Percentiles rank a stretch among this genome's conserved stretches.
Evolutionary conservation across 2,329 filamentous ascomycete genomes (phyloP).

Genomic region (Botryosphaeria dothidea): DNA sequence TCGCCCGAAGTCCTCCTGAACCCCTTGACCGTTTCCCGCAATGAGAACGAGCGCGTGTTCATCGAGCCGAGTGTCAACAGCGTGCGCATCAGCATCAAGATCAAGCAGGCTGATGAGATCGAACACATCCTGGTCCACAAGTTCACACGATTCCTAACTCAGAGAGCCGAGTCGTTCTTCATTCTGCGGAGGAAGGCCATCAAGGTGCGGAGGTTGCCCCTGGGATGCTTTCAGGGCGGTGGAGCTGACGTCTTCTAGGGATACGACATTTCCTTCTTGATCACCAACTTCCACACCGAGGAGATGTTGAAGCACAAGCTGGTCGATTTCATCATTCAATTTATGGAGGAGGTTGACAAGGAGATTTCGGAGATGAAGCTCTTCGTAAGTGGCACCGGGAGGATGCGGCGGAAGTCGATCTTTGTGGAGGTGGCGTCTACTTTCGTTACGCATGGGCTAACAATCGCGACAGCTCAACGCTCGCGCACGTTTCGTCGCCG

Average conservation of each 20-base stretch:
- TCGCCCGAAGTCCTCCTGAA: conserved; percentile 94
- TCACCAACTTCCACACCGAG: conserved; percentile 98
- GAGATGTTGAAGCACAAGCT: conserved; percentile 99
- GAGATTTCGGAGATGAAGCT: conserved; percentile 99
- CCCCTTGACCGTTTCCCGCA: conserved; percentile 85
- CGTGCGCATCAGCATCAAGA: conserved; percentile 95
- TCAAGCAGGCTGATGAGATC: conserved; percentile 99
- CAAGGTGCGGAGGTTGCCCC: conserved; percentile 60
- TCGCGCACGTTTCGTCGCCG: conserved; percentile 93
- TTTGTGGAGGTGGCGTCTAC: background rate
- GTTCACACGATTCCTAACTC: conserved; percentile 94
- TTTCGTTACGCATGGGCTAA: background rate
- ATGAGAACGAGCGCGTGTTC: conserved; percentile 94
- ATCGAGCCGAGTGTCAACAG: conserved; percentile 98
- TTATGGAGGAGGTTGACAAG: conserved; percentile 99
- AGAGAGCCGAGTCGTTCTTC: conserved; percentile 95
- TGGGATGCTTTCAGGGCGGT: conserved; percentile 19
- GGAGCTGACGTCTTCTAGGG: conserved; percentile 56
- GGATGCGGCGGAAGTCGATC: background rate
- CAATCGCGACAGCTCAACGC: conserved; percentile 73
- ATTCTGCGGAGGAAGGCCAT: conserved; percentile 93
- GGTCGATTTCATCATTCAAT: conserved; percentile 98
- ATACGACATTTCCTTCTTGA: conserved; percentile 97
- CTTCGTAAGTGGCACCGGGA: conserved; percentile 68
- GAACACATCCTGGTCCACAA: conserved; percentile 98